Base-by-base conservation (phyloP, 768 basidiomycete species). In the Cystofilobasidium capitatum region DNA sequence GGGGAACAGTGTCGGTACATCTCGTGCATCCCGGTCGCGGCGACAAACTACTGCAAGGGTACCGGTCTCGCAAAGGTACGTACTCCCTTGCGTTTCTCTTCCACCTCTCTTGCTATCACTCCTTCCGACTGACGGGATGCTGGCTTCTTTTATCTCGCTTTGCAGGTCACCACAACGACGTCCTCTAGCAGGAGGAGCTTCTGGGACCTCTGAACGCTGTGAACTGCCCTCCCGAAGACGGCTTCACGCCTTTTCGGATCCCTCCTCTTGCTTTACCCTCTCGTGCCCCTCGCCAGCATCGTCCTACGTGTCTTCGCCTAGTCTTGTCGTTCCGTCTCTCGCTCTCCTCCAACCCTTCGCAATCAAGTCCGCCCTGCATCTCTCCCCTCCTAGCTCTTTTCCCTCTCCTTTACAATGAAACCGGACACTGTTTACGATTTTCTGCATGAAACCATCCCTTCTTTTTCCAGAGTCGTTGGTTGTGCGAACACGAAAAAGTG, bases 131-230 rank as follows among this genome's bases (percentile, higher is more conserved):
- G 47, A 70, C 44, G 62, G 64, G 29, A 66, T 64, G 35, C 42
- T 40, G 22, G 35, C 58, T 22, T 49, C 62, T 61, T 57, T 42
- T 24, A 61, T 57, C 57, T 24, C 47, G 12, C 47, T 54, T 14
- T 31, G 51, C 51, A 55, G 51, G 20, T 55, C 51, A 33, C 51
- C n/a, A n/a, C n/a, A 47, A 58, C 33, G 58, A 58, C 51, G 70
- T 62, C 62, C 58, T 42, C 22, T 26, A 66, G 66, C 33, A 39
- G 59, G 69, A 12, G 61, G 42, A 42, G 29, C 42, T 31, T 69
- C 33, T 64, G 26, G 60, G 39, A 40, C 44, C 55, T 64, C 66
- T 71, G 69, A 70, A n/a, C n/a, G n/a, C n/a, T n/a, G n/a, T 17
- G 17, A 45, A 5, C 17, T 8, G 17, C 44, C 14, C 24, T n/a